phyloP scores from a whole-genome alignment of 2,329 filamentous ascomycete genomes.

The Nemania diffusa region DNA sequence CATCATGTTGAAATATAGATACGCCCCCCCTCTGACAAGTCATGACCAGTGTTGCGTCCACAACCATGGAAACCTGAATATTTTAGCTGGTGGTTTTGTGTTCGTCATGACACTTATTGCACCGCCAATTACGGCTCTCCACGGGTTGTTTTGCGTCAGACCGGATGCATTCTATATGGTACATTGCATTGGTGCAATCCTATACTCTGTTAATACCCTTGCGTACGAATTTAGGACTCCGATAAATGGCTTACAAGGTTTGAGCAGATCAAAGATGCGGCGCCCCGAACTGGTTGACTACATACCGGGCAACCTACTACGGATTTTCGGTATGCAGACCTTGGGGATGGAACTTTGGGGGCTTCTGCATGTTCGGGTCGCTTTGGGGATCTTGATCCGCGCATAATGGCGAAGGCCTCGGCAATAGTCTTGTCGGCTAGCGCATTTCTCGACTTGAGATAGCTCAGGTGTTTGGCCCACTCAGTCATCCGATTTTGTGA shows the following conservation, averaged over 20 bases:
- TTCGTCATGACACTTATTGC: slow-evolving; percentile 53
- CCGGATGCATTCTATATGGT: slow-evolving; percentile 61
- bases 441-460: slow-evolving; percentile 61
- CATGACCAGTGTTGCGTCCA: slow-evolving; percentile 4
- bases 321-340: slow-evolving; percentile 54
- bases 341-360: slow-evolving; percentile 40
- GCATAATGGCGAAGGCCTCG: slow-evolving; percentile 56
- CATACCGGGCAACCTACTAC: slow-evolving; percentile 61
- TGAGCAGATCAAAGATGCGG: slow-evolving; percentile 60
- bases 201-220: slow-evolving; percentile 30
- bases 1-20: background rate
- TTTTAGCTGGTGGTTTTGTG: slow-evolving; percentile 18
- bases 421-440: slow-evolving; percentile 58
- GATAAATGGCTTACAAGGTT: slow-evolving; percentile 58
- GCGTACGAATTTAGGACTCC: background rate
- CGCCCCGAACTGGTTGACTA: slow-evolving; percentile 59
- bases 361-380: slow-evolving; percentile 41
- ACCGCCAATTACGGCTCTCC: slow-evolving; percentile 55
- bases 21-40: background rate
- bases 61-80: background rate
- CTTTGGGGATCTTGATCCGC: slow-evolving; percentile 53
- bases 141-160: slow-evolving; percentile 52
- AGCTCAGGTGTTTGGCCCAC: slow-evolving; percentile 64
- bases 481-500: slow-evolving; percentile 61
- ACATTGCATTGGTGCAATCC: slow-evolving; percentile 55